Base-by-base conservation (phyloP, 306 rosid genomes). In the Ceratonia siliqua region DNA sequence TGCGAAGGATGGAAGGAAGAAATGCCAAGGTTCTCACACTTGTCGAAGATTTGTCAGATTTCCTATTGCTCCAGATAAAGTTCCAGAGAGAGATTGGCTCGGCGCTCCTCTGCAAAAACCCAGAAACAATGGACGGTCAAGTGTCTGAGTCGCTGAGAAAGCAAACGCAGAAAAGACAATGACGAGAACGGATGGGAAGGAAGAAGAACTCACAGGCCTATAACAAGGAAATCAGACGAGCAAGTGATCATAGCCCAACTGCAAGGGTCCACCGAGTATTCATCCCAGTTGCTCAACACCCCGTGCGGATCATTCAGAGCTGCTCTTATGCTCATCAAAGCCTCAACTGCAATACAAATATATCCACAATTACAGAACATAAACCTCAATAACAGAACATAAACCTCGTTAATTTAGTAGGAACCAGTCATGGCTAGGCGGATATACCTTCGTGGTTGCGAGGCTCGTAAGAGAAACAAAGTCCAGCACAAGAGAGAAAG, bases 231-330 rank as follows among this genome's bases (percentile, higher is more conserved):
- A 32, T 94, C 98, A 21, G 93, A 54, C 2, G 97, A 91, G 73
- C 98, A 94, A 35, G 97, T 91, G 66, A 91, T 90, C 97, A 94
- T 91, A 53, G 95, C 79, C 97, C 97, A 91, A 57, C 96, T 94
- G 74, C 98, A 94, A 64, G 98, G 96, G 82, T 94, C 98, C 4
- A 94, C 98, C 1, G 98, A 94, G 85, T 78, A 86, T 64, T 78
- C 93, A 50, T 94, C 98, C 98, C 98, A 94, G 85, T 90, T 88
- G 81, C 61, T 86, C 53, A 94, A 70, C 5, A 86, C 95, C 18
- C 87, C 90, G 77, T 91, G 96, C 0, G 97, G 98, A 77, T 94
- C 98, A 73, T 77, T 68, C 54, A 94, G 81, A 45, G 69, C 57
- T 4, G 2, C 38, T 49, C 73, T 91, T n/a, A 94, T 58, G 62